Evolutionary conservation across 345 rosid species (phyloP), one percentile per base, ranked within the genome.

Genomic region (Psidium guajava): DNA sequence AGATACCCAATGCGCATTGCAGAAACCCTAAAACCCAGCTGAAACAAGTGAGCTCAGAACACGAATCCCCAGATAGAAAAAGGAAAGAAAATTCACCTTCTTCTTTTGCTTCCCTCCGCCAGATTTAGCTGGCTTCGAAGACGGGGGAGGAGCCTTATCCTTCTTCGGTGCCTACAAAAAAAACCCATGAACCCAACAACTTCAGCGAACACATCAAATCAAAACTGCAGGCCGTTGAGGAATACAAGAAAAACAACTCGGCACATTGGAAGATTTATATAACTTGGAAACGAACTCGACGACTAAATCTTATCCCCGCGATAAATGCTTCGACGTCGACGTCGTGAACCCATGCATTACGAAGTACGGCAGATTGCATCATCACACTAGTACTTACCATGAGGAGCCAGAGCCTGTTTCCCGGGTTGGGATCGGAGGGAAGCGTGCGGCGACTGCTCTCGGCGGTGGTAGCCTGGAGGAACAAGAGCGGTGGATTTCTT

Each of bases 81-180:
- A 83, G 42, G 24, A 14, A 2, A 74, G 53, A 2, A n/a, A 4
- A 16, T 50, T 51, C 47, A 94, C 95, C 97, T 93, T 94, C 95
- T 94, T 94, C 92, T 93, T 94, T 84, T 94, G 96, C 89, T 94
- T 94, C 83, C 96, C 97, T 82, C 95, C 94, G 83, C 95, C 94
- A 24, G 97, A 91, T 81, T 93, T 94, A 13, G 92, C 93, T 6
- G 96, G 97, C 90, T 92, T 94, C 14, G 95, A 94, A 3, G 97
- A 90, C 82, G 95, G 95, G 5, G 97, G 94, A 27, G 95, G 95
- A 86, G 92, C 95, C 88, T 92, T 92, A 4, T 92, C 95, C 91
- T 94, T 93, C 93, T 94, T 93, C 51, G 96, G 97, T 44, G 96
- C 96, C 95, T 92, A 80, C 20, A 36, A 27, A 1, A 24, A 82